Evolutionary conservation across 2,329 filamentous ascomycete species (phyloP).

Genomic region (Alternaria burnsii): DNA sequence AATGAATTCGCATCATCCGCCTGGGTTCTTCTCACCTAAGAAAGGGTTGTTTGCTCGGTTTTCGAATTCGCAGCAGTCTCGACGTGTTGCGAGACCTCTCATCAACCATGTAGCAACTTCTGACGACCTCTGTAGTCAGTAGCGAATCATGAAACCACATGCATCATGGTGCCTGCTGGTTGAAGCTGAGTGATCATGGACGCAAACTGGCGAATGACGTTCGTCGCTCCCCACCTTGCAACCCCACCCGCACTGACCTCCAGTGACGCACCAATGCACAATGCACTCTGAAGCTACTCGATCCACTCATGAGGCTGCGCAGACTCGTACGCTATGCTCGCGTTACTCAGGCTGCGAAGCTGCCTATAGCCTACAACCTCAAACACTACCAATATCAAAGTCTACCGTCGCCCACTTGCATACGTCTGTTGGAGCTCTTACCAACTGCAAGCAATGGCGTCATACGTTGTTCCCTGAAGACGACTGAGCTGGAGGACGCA

Average conservation of each 20-base stretch:
- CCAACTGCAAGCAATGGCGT: conserved; percentile 18
- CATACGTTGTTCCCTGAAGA: conserved; percentile 26
- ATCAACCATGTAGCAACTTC: not conserved
- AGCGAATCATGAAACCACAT: not conserved
- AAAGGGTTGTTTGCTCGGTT: not conserved
- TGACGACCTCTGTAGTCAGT: not conserved
- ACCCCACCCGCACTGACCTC: not conserved
- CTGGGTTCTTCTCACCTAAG: not conserved
- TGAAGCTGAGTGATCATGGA: not conserved
- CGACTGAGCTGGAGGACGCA: conserved; percentile 28
- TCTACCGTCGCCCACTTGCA: conserved; percentile 29
- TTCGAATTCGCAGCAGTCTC: not conserved
- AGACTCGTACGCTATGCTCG: conserved; percentile 25
- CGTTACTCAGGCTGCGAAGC: conserved; percentile 15
- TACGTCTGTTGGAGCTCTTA: conserved; percentile 33
- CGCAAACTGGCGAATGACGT: not conserved
- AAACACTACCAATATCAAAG: conserved; percentile 29
- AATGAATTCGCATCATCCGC: not conserved
- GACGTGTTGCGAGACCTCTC: not conserved
- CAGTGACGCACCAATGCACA: conserved; percentile 1
- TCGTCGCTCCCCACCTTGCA: not conserved
- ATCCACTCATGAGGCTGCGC: conserved; percentile 28
- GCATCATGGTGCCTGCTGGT: not conserved
- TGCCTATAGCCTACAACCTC: conserved; percentile 20
- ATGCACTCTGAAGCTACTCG: not conserved